phyloP scores from a whole-genome alignment of 768 basidiomycete genomes.

The Gloeophyllum trabeum region DNA sequence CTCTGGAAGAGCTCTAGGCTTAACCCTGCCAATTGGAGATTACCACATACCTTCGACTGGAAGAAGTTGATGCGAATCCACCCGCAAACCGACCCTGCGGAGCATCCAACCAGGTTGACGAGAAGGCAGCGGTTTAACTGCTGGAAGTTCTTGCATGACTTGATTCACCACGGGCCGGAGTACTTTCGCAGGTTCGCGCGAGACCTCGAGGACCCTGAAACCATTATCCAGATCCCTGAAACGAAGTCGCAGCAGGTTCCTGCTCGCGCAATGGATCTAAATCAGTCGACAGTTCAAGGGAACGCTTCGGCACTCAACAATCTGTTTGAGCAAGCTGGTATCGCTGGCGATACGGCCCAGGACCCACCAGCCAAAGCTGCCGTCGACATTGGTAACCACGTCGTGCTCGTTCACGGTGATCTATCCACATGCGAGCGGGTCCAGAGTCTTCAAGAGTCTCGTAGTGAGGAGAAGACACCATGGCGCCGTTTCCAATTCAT shows the following conservation, averaged over 20 bases:
- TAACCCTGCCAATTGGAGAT: no score
- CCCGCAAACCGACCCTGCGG: no score
- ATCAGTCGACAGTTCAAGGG: conserved; percentile 10
- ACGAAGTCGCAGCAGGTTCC: conserved; percentile 10
- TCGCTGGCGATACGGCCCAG: conserved; percentile 3
- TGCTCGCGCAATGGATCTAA: conserved; percentile 10
- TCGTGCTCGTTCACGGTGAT: conserved; percentile 11
- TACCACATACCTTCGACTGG: no score
- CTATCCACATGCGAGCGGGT: conserved; percentile 10
- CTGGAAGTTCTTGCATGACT: conserved; percentile 11
- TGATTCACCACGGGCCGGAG: conserved; percentile 15
- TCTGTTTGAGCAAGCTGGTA: conserved; percentile 9
- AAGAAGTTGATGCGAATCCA: no score
- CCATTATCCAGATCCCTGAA: conserved; percentile 5
- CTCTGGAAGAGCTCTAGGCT: neutral
- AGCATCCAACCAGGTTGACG: neutral
- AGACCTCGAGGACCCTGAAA: conserved; percentile 7
- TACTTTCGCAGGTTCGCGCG: conserved; percentile 3
- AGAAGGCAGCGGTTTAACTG: neutral
- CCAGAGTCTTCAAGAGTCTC: conserved; percentile 3
- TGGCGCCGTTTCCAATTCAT: conserved; percentile 19
- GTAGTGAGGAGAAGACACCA: conserved; percentile 16
- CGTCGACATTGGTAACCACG: neutral
- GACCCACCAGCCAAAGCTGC: conserved; percentile 5
- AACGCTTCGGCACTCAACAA: conserved; percentile 14